Base-by-base conservation (phyloP, 371 early-diverging fungal genomes). In the Entomophthora muscae region DNA sequence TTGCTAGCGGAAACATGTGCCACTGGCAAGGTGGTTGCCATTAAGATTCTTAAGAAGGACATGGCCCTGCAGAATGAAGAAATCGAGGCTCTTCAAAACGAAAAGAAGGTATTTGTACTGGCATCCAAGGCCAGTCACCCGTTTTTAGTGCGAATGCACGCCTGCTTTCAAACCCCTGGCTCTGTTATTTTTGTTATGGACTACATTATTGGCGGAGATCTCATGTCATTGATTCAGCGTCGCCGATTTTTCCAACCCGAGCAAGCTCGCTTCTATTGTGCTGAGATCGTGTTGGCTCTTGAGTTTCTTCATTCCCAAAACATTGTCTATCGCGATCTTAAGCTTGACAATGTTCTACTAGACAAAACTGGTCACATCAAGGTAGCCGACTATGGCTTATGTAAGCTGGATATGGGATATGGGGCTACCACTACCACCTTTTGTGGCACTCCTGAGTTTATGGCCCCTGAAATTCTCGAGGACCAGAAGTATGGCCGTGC, bases 371-470 rank as follows among this genome's bases (percentile, higher is more conserved):
- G 99, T 1, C 98, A 99, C 71, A 88, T 99, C 72, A 97, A 96
- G 78, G 79, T 99, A 58, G 93, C 96, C 22, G 99, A 99, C 73
- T 99, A 95, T 76, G 99, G 99, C 29, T 78, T 98, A 62, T 97
- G 98, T 81, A 93, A 98, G 78, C 89, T 91, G 68, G 83, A 86
- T 67, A 94, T 98, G 89, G 75, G 81, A 61, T 81, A 83, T 64
- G 88, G 90, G 22, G 75, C 79, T 53, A 84, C 81, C 0, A 91
- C 93, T 32, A 77, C 82, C 69, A 96, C 97, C 0, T 93, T 98
- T 73, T 97, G 97, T 73, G 99, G 99, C 42, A 99, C 99, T 22
- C 98, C 99, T 17, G 99, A 99, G 74, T 99, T 94, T 70, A 95
- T 99, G 93, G 98, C 99, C 1, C 99, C 99, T 21, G 99, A 99